Percentiles rank a stretch among this genome's conserved stretches.
These are phyloP conservation scores for Epicoccum nigrum DNA, from an alignment of 2,329 filamentous ascomycete genomes.

Conservation along the genomic window DNA sequence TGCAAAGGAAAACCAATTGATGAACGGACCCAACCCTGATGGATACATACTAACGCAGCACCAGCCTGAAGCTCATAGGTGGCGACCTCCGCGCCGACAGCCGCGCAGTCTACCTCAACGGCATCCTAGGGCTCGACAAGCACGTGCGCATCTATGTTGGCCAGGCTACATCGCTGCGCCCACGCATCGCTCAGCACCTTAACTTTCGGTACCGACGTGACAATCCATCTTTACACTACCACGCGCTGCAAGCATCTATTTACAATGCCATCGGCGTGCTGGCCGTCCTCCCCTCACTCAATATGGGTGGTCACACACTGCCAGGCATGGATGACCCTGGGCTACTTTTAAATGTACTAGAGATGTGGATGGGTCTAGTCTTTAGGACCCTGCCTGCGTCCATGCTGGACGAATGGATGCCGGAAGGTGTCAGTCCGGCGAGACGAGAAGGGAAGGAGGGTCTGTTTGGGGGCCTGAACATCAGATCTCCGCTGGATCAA, in stretches of 20 bases:
- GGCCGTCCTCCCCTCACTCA: slow-evolving; percentile 21
- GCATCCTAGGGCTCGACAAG: slow-evolving; percentile 33
- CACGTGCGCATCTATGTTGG: slow-evolving; percentile 39
- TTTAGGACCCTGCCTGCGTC: slow-evolving; percentile 34
- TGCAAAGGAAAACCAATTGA: neutral
- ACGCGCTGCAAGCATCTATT: slow-evolving; percentile 36
- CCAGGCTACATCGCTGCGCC: slow-evolving; percentile 35
- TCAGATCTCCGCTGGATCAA: slow-evolving; percentile 41
- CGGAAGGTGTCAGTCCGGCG: neutral
- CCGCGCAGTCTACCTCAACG: slow-evolving; percentile 36
- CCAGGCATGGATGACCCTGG: slow-evolving; percentile 36
- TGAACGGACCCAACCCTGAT: neutral
- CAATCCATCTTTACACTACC: slow-evolving; percentile 43
- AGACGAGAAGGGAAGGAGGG: slow-evolving; percentile 23
- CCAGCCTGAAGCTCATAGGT: slow-evolving; percentile 26
- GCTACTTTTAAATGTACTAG: slow-evolving; percentile 41
- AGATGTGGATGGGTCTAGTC: slow-evolving; percentile 46
- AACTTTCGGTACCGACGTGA: slow-evolving; percentile 46
- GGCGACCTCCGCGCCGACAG: slow-evolving; percentile 33
- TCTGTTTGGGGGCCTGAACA: slow-evolving; percentile 35
- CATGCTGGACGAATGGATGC: slow-evolving; percentile 33
- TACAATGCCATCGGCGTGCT: slow-evolving; percentile 39
- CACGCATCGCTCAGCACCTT: slow-evolving; percentile 37
- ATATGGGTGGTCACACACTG: slow-evolving; percentile 18
- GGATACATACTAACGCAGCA: neutral